phyloP scores from a whole-genome alignment of 1,284 basidiomycete genomes.

The Puccinia triticina region DNA sequence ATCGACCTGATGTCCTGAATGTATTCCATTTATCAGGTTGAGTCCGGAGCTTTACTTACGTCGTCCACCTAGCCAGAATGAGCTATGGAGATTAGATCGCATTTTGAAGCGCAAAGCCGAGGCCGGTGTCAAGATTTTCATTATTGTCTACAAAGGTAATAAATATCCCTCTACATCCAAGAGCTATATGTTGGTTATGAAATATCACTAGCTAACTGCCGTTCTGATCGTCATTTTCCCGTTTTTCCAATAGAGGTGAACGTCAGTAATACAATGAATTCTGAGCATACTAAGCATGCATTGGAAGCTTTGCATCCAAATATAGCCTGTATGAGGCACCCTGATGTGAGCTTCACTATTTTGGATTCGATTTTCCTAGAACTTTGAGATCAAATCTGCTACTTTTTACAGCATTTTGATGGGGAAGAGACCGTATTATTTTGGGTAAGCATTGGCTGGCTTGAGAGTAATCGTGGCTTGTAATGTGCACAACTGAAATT shows the following conservation, averaged over 20 bases:
- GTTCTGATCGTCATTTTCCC: constrained; percentile 6
- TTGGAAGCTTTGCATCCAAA: constrained; percentile 82
- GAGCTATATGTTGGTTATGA: constrained; percentile 67
- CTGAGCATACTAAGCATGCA: constrained; percentile 68
- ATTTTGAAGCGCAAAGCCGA: constrained; percentile 82
- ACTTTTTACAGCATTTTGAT: constrained; percentile 65
- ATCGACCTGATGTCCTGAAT: not conserved
- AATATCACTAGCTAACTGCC: not conserved
- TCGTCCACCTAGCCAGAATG: constrained; percentile 78
- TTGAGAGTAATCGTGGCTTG: not conserved
- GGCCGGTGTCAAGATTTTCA: constrained; percentile 83
- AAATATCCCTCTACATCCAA: constrained; percentile 67
- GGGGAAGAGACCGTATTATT: constrained; percentile 73
- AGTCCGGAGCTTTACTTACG: constrained; percentile 88
- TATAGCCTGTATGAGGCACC: constrained; percentile 71
- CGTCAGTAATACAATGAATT: constrained; percentile 83
- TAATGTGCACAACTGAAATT: constrained; percentile 61
- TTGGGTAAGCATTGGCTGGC: constrained; percentile 27
- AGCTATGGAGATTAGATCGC: constrained; percentile 82
- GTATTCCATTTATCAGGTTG: constrained; percentile 64
- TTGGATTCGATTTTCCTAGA: not conserved
- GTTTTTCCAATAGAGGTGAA: constrained; percentile 66
- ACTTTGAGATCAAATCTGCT: not conserved
- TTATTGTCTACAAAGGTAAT: constrained; percentile 66
- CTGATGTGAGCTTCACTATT: constrained; percentile 52